Percentiles rank a stretch among this genome's conserved stretches.
phyloP scores from a whole-genome alignment of 305 asterid genomes.

The Solanum chacoense region DNA sequence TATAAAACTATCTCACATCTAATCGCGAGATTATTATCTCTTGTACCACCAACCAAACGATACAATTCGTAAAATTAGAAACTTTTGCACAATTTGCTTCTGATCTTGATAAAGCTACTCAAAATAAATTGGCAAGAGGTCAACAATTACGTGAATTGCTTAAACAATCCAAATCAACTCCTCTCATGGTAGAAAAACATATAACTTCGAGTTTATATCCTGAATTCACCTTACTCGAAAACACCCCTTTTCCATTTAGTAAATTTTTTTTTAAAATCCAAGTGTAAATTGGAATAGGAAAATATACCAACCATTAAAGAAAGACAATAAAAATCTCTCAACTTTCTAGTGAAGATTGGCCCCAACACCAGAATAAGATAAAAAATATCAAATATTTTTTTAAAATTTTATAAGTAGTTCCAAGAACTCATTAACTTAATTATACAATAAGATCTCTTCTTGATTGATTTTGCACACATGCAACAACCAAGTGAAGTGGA shows the following conservation, averaged over 20 bases:
- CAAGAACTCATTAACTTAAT: not conserved
- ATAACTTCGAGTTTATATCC: not conserved
- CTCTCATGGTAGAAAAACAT: not conserved
- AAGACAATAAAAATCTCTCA: not conserved
- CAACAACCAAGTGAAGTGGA: not conserved
- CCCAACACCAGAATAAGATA: not conserved
- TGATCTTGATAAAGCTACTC: too few species aligned
- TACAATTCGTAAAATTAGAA: not conserved
- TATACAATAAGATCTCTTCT: not conserved
- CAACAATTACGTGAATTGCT: not conserved
- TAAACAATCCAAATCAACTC: not conserved
- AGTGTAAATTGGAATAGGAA: not conserved
- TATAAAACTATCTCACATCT: not conserved
- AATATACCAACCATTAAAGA: not conserved
- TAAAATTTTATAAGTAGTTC: not conserved
- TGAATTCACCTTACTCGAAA: not conserved
- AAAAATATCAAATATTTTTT: not conserved
- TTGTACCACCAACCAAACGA: not conserved
- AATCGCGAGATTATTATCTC: not conserved
- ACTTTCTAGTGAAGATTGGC: not conserved
- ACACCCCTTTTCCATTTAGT: not conserved
- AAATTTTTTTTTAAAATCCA: not conserved
- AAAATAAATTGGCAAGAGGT: too few species aligned
- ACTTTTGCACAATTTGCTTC: fast-evolving
- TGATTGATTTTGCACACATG: not conserved